phyloP scores from a whole-genome alignment of 345 rosid species.

The Psidium friedrichsthalianum region DNA sequence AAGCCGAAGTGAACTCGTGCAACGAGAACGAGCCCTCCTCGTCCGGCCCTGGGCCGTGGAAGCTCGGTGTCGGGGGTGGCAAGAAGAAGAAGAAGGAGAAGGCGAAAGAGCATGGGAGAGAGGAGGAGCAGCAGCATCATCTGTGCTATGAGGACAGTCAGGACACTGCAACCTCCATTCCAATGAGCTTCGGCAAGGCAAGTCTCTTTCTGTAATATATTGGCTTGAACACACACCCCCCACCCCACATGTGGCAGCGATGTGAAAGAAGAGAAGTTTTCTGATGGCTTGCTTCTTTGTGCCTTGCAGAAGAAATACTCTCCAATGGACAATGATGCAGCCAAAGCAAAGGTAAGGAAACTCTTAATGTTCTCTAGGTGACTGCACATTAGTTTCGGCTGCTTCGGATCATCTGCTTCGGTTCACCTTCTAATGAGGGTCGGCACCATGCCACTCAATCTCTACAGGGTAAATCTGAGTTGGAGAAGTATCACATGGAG shows the following conservation, averaged over 20 bases:
- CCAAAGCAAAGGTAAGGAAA: not conserved
- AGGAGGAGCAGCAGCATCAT: slow-evolving; percentile 9
- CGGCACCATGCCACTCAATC: not conserved
- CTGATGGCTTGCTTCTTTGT: not conserved
- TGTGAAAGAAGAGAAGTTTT: not conserved
- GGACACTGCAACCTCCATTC: slow-evolving; percentile 77
- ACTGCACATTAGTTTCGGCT: not conserved
- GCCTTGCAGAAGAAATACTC: not conserved
- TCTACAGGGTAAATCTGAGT: not conserved
- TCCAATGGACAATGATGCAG: not conserved
- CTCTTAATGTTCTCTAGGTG: not conserved
- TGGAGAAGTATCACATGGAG: not conserved
- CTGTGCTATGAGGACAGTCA: slow-evolving; percentile 60
- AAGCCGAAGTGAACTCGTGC: slow-evolving; percentile 17
- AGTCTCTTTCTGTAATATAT: not conserved
- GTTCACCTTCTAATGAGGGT: not conserved
- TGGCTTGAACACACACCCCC: not conserved
- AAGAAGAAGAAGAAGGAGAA: slow-evolving; percentile 15
- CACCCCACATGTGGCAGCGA: not conserved
- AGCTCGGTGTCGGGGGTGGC: not conserved
- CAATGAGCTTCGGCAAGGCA: slow-evolving; percentile 28
- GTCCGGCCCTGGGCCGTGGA: not conserved
- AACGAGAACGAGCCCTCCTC: slow-evolving; percentile 18
- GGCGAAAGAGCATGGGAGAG: slow-evolving; percentile 16
- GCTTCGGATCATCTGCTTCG: too few relatives aligned